Evolutionary conservation across 2,329 filamentous ascomycete species (phyloP).

Genomic region (Colletotrichum camelliae): DNA sequence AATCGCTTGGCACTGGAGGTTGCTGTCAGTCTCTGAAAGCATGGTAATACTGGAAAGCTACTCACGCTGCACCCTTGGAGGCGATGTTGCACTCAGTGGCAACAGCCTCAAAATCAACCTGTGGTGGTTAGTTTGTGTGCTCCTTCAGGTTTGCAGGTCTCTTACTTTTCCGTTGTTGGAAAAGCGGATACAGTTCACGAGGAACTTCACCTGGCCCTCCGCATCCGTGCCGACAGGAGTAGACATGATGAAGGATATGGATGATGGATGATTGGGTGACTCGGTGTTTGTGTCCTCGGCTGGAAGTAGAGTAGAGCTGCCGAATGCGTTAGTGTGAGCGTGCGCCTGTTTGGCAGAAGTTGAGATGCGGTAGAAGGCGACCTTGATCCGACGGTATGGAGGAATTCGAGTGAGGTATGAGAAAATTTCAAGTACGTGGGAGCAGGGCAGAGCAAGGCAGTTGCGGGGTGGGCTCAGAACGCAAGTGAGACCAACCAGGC

Average conservation of each 20-base stretch:
- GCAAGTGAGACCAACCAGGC: not conserved
- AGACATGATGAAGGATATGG: conserved; percentile 13
- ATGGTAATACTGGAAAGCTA: conserved; percentile 19
- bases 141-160: not conserved
- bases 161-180: conserved; percentile 65
- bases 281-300: not conserved
- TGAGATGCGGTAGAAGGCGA: not conserved
- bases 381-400: not conserved
- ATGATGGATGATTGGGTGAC: not conserved
- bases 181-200: conserved; percentile 69
- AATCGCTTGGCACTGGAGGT: conserved; percentile 67
- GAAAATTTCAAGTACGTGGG: not conserved
- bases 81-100: conserved; percentile 67
- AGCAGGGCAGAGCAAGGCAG: not conserved
- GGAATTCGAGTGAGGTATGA: not conserved
- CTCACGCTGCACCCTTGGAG: conserved; percentile 73
- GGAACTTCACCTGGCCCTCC: conserved; percentile 66
- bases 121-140: conserved; percentile 17
- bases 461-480: not conserved
- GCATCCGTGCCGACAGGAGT: conserved; percentile 38
- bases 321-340: not conserved
- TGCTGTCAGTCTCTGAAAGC: not conserved
- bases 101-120: conserved; percentile 73
- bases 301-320: not conserved
- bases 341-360: not conserved